Conservation (phyloP, 305 asterid genomes). For the Rubia tinctorum region DNA sequence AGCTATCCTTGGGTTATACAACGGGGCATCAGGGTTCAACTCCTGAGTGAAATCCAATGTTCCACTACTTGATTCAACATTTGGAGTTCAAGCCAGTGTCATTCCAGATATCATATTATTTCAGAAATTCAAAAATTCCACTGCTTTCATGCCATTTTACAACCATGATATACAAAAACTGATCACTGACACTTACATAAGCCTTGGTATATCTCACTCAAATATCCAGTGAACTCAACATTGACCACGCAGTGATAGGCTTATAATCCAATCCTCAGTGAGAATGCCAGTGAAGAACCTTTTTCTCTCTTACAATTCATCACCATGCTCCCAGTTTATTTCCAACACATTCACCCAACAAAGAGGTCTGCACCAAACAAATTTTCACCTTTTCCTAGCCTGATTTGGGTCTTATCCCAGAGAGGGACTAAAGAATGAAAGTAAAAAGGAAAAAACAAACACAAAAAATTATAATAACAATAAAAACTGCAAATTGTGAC, state of each 20-base stretch:
- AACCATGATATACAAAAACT: background rate
- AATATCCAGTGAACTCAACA: background rate
- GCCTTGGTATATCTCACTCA: background rate
- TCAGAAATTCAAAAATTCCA: background rate
- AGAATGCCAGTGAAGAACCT: conserved; percentile 19
- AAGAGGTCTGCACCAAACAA: conserved; percentile 6
- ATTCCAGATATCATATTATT: no score
- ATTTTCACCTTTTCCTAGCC: background rate
- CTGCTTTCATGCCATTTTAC: background rate
- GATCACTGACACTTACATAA: background rate
- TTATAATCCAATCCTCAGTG: background rate
- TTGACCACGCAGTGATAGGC: background rate
- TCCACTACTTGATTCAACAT: background rate
- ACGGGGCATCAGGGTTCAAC: conserved; percentile 2
- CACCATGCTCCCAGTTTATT: conserved; percentile 29
- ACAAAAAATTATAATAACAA: conserved; percentile 14
- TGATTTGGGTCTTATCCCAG: conserved; percentile 21
- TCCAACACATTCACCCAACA: conserved; percentile 21
- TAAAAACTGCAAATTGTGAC: conserved; percentile 13
- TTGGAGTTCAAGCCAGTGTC: no score
- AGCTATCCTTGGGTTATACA: background rate
- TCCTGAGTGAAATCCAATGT: background rate
- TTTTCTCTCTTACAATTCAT: conserved; percentile 16
- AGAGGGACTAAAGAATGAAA: conserved; percentile 32
- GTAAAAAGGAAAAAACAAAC: conserved; percentile 11